phyloP scores from a whole-genome alignment of 2,329 filamentous ascomycete genomes.

The Triangularia verruculosa region DNA sequence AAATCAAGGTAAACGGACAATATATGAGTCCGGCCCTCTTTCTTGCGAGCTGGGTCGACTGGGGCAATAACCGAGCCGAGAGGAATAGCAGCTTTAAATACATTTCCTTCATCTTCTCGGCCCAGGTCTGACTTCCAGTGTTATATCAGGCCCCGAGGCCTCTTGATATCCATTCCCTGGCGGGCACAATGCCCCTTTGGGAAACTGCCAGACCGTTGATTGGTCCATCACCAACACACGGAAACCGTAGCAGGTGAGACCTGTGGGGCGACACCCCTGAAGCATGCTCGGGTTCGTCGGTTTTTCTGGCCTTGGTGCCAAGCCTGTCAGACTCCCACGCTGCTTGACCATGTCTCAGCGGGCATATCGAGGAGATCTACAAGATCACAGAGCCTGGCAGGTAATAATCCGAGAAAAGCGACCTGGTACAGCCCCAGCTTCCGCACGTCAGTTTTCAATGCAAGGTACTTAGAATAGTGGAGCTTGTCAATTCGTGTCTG shows the following conservation, averaged over 20 bases:
- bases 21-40: no score
- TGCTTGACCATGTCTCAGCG: neutral
- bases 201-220: neutral
- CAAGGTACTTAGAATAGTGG: neutral
- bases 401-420: no score
- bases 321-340: neutral
- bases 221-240: neutral
- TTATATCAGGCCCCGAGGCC: neutral
- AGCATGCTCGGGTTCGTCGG: conserved; percentile 16
- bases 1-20: no score
- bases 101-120: no score
- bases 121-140: no score
- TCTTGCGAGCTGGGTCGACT: no score
- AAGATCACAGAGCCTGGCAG: no score
- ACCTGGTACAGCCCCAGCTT: no score
- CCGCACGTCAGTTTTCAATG: no score
- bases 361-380: neutral
- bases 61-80: no score
- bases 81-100: neutral
- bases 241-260: neutral
- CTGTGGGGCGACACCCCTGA: conserved; percentile 5
- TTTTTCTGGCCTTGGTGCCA: neutral
- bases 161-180: neutral
- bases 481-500: neutral
- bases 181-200: neutral